Evolutionary conservation across 345 rosid species (phyloP), one percentile per base, ranked within the genome.

Genomic region (Aquilaria yunnanensis): DNA sequence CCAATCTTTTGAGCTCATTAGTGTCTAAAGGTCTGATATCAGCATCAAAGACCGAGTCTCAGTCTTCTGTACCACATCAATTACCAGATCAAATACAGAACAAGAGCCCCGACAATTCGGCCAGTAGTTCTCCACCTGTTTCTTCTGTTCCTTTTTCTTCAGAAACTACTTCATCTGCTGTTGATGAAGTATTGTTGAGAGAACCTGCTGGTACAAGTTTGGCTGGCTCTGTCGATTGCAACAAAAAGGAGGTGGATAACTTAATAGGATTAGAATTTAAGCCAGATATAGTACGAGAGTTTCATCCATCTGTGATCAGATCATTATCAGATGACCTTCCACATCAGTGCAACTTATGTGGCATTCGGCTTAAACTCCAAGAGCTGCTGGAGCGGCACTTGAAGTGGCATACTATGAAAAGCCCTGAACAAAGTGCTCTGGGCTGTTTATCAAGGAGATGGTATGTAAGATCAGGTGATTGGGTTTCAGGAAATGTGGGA

Each of bases 1-100:
- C 96, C 10, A 77, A 65, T 67, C 96, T 94, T 72, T 78, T 94
- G 79, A 85, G 91, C 84, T 77, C 97, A n/a, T 83, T 94, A 68
- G 91, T 87, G 72, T 82, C 95, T 14, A 90, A 87, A 81, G 97
- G 99, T 64, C 69, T 90, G 79, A 93, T 94, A 77, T 85, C 92
- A 65, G 82, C 90, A 62, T 81, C 92, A 16, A 86, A 85, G 76
- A 64, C 74, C 0, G 85, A 79, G 62, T 64, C 80, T 45, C 32
- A 81, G 56, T 72, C 90, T 13, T 66, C 59, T 5, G 46, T 43
- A 6, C 67, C 77, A 37, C 37, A 69, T 32, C 76, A 78, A 67
- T 51, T 67, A 49, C 74, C 78, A 65, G 61, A 57, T 61, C 60
- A 23, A 61, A 60, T 64, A 64, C 73, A 72, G 70, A 75, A 75